Conservation (phyloP, 2,329 filamentous ascomycete species). For the Neoascochyta sp. region DNA sequence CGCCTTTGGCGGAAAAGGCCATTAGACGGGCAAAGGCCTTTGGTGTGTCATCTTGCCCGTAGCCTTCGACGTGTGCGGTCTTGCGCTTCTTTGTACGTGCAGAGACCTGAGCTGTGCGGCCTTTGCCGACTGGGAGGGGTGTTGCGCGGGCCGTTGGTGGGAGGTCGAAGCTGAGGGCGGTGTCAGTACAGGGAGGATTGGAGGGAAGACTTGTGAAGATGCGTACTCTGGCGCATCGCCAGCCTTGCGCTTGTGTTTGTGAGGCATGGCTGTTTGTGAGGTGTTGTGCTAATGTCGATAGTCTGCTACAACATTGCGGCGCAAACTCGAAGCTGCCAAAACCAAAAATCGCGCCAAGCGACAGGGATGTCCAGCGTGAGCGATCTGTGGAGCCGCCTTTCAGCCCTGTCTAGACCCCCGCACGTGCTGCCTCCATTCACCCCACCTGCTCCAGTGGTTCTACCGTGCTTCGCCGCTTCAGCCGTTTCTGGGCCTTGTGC, state of each 20-base stretch:
- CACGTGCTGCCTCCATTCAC: conserved; percentile 2
- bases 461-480: no score
- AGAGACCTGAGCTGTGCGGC: conserved; percentile 31
- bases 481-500: no score
- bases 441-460: conserved; percentile 1
- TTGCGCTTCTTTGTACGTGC: conserved; percentile 37
- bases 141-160: conserved; percentile 59
- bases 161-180: conserved; percentile 54
- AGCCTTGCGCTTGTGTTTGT: conserved; percentile 73
- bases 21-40: conserved; percentile 84
- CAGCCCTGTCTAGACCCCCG: not conserved
- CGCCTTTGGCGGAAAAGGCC: conserved; percentile 60
- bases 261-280: conserved; percentile 61
- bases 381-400: no score
- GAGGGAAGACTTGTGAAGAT: not conserved
- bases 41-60: conserved; percentile 74
- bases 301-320: conserved; percentile 1
- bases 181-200: conserved; percentile 26
- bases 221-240: conserved; percentile 38
- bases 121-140: conserved; percentile 54
- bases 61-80: conserved; percentile 45
- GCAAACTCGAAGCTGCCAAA: no score
- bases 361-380: no score
- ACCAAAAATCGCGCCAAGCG: no score
- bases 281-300: not conserved